A percentile compares a stretch with the other conserved stretches of the same genome.
Evolutionary conservation across 2,329 filamentous ascomycete species (phyloP).

Genomic region (Penicillium sp.): DNA sequence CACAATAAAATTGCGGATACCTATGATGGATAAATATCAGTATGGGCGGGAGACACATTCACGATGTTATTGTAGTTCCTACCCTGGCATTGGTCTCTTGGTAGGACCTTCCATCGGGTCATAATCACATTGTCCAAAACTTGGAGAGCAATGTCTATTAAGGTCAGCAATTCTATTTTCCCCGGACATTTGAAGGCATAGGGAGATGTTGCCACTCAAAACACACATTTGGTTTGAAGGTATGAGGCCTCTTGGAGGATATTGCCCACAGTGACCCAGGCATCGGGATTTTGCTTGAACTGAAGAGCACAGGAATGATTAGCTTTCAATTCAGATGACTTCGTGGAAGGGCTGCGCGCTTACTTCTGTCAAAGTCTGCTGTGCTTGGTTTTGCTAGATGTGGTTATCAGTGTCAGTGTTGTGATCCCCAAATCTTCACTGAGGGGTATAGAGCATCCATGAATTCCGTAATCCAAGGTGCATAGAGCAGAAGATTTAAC

Average conservation of each 20-base stretch:
- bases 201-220: conserved; percentile 1
- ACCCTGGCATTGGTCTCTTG: conserved; percentile 94
- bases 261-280: conserved; percentile 96
- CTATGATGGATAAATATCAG: conserved; percentile 47
- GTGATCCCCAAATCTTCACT: neutral
- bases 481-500: conserved; percentile 29
- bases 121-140: conserved; percentile 97
- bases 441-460: neutral
- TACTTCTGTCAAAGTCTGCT: conserved; percentile 90
- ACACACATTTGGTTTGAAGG: conserved; percentile 91
- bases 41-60: neutral
- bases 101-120: conserved; percentile 98
- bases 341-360: conserved; percentile 27
- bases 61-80: conserved; percentile 7
- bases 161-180: conserved; percentile 30
- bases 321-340: neutral
- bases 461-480: neutral
- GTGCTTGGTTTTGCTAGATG: conserved; percentile 86
- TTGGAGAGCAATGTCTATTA: conserved; percentile 81
- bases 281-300: conserved; percentile 99
- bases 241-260: conserved; percentile 92
- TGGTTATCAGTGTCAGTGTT: conserved; percentile 29
- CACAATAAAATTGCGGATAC: conserved; percentile 98
- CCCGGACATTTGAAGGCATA: neutral
- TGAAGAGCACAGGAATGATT: conserved; percentile 40